Evolutionary conservation across 23 red algal species (phyloP).

Genomic region (Agarophyton chilense): DNA sequence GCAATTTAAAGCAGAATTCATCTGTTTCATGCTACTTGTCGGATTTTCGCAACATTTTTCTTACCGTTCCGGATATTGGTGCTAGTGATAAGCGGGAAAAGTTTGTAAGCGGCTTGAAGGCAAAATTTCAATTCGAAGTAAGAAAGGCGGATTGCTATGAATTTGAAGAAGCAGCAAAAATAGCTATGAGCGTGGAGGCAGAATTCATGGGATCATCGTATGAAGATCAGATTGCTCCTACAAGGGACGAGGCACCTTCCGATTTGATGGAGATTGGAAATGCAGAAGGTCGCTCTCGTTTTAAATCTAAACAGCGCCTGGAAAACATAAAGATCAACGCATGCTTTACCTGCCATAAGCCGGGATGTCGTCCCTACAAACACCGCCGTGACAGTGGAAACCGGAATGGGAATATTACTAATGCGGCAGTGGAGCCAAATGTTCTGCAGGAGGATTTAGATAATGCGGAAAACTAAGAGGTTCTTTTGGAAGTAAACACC

Average conservation of each 20-base stretch:
- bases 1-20: neutral
- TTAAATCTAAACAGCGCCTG: neutral
- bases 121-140: neutral
- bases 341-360: slow-evolving; percentile 8
- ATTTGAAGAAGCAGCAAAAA: neutral
- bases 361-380: no score
- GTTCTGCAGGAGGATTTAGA: no score
- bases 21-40: neutral
- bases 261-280: slow-evolving; percentile 19
- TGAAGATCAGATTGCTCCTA: no score
- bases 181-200: neutral
- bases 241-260: no score
- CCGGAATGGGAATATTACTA: no score
- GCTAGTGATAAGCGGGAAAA: neutral
- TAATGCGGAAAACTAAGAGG: no score
- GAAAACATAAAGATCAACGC: neutral
- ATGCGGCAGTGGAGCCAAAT: no score
- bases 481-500: neutral
- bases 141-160: neutral
- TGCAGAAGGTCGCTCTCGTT: neutral
- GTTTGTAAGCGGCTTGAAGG: neutral
- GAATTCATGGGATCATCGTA: neutral
- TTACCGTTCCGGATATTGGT: neutral
- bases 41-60: neutral
- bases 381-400: no score